phyloP scores from a whole-genome alignment of 305 asterid species.

The Fraxinus angustifolia region DNA sequence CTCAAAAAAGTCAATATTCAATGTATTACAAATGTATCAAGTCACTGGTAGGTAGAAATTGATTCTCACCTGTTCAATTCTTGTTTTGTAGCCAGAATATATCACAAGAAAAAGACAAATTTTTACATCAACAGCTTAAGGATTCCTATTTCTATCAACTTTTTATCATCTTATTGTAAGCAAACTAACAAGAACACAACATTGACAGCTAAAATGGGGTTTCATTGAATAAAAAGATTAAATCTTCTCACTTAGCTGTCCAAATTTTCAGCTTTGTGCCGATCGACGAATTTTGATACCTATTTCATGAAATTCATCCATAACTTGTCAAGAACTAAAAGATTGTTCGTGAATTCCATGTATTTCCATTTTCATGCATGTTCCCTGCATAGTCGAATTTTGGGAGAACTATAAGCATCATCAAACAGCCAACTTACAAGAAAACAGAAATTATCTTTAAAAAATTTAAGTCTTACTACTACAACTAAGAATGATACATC shows the following conservation, averaged over 20 bases:
- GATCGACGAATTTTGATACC: not conserved
- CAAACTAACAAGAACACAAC: not conserved
- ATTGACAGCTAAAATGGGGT: not conserved
- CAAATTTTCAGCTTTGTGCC: not conserved
- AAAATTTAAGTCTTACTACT: not conserved
- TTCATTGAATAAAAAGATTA: not conserved
- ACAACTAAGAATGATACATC: not conserved
- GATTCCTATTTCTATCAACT: not conserved
- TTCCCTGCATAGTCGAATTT: not conserved
- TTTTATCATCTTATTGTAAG: not conserved
- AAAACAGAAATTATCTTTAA: not conserved
- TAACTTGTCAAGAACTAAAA: not conserved
- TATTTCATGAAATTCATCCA: not conserved
- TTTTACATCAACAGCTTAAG: not conserved
- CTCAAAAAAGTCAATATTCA: not conserved
- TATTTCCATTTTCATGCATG: not conserved
- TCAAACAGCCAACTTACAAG: constrained; percentile 4
- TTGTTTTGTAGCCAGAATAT: not conserved
- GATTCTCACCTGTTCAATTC: not conserved
- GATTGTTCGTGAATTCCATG: not conserved
- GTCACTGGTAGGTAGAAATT: not conserved
- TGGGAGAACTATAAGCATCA: not conserved
- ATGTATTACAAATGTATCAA: not conserved
- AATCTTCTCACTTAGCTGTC: not conserved
- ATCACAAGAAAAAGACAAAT: not conserved